Conservation (phyloP, 805 yeast species). For the Limtongia smithiae region DNA sequence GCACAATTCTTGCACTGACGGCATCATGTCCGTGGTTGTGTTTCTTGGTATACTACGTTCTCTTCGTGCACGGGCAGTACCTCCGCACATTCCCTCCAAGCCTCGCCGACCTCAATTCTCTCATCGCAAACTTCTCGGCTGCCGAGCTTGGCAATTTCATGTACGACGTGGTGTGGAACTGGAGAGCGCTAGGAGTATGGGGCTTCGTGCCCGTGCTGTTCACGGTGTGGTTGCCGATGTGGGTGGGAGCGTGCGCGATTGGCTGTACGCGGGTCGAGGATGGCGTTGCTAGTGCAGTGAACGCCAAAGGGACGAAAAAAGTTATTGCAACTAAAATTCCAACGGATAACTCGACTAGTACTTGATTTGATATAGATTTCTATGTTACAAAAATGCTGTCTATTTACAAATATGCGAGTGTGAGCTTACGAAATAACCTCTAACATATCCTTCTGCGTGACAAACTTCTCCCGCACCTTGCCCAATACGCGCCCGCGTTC, state of each 20-base stretch:
- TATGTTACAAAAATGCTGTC: no score
- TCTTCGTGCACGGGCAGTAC: slow-evolving; percentile 39
- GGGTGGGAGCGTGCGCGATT: slow-evolving; percentile 46
- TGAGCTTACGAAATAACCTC: slow-evolving; percentile 9
- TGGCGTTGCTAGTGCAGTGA: no score
- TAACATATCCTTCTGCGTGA: slow-evolving; percentile 50
- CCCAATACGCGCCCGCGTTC: slow-evolving; percentile 47
- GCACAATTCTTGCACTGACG: slow-evolving; percentile 32
- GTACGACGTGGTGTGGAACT: slow-evolving; percentile 50
- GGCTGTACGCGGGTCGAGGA: no score
- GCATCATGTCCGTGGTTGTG: slow-evolving; percentile 48
- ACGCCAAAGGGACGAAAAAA: no score
- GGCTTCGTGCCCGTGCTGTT: slow-evolving; percentile 55
- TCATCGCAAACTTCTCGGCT: neutral
- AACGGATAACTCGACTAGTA: no score
- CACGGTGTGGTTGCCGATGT: slow-evolving; percentile 74
- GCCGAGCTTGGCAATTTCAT: slow-evolving; percentile 4
- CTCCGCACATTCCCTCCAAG: slow-evolving; percentile 9
- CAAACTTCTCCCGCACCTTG: slow-evolving; percentile 58
- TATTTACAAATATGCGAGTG: no score
- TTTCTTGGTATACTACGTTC: slow-evolving; percentile 34
- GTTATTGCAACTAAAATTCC: no score
- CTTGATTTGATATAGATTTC: no score
- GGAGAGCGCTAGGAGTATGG: slow-evolving; percentile 73
- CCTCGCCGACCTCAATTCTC: neutral